Conservation (phyloP, 306 rosid species). For the Sophora flavescens region DNA sequence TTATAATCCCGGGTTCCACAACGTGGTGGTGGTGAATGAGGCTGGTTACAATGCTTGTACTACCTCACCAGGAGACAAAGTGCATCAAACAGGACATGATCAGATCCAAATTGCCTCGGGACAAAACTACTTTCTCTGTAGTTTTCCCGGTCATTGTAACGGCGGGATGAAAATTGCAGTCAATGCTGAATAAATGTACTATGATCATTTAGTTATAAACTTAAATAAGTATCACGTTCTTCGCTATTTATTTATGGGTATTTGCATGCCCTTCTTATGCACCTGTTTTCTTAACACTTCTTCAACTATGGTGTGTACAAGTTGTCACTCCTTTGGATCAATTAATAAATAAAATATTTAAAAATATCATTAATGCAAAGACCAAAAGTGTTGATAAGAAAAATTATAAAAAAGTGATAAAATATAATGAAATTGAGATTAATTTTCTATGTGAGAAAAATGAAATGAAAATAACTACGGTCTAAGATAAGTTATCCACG, state of each 20-base stretch:
- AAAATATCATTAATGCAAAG: no score
- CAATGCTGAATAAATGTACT: neutral
- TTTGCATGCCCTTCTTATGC: neutral
- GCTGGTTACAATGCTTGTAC: slow-evolving; percentile 48
- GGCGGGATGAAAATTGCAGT: slow-evolving; percentile 56
- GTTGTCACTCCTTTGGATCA: neutral
- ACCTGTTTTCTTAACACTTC: neutral
- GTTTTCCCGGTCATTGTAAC: slow-evolving; percentile 50
- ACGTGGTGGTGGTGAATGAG: slow-evolving; percentile 42
- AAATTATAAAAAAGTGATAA: no score
- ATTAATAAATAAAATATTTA: no score
- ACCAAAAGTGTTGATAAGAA: no score
- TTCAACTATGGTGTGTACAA: neutral
- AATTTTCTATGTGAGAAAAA: no score
- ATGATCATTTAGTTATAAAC: no score
- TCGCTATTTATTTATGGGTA: no score
- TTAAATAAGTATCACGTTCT: neutral
- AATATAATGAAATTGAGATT: no score
- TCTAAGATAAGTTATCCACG: no score
- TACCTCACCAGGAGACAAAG: slow-evolving; percentile 20
- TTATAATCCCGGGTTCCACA: slow-evolving; percentile 38
- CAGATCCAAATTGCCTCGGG: slow-evolving; percentile 46
- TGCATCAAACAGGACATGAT: slow-evolving; percentile 46
- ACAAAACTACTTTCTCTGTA: slow-evolving; percentile 53
- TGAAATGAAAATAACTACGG: no score